These are phyloP conservation scores for Sesbania bispinosa DNA, from an alignment of 306 rosid species.

Conservation along the genomic window DNA sequence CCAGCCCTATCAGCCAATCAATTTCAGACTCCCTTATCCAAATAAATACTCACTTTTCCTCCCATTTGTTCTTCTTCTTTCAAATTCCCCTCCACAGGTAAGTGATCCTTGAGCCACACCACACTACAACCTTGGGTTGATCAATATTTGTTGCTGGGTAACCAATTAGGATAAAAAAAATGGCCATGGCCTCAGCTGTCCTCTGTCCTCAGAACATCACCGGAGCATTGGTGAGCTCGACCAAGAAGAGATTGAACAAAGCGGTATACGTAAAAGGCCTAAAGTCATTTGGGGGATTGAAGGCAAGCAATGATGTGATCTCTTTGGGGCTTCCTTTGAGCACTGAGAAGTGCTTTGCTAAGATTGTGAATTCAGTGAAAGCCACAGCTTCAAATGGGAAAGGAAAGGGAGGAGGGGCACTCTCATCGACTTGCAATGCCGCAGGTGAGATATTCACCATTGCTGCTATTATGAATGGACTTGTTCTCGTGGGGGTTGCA, in stretches of 20 bases:
- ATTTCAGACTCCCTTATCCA: slow-evolving; percentile 26
- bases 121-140: not conserved
- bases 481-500: slow-evolving; percentile 36
- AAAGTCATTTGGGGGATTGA: slow-evolving; percentile 31
- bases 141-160: too few species aligned
- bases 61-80: not conserved
- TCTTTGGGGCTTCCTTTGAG: slow-evolving; percentile 29
- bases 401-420: slow-evolving; percentile 32
- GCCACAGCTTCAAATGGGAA: not conserved
- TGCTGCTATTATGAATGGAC: slow-evolving; percentile 30
- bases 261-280: slow-evolving; percentile 5
- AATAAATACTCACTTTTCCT: not conserved
- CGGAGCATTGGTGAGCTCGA: slow-evolving; percentile 21
- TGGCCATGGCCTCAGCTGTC: slow-evolving; percentile 24
- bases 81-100: not conserved
- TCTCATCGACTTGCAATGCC: slow-evolving; percentile 35
- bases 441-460: slow-evolving; percentile 34
- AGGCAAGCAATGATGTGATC: slow-evolving; percentile 17
- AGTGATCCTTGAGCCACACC: not conserved
- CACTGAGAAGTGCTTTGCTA: slow-evolving; percentile 36
- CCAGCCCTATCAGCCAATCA: slow-evolving; percentile 13
- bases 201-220: slow-evolving; percentile 22
- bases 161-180: too few species aligned
- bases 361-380: slow-evolving; percentile 24
- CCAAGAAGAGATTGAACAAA: slow-evolving; percentile 19